Evolutionary conservation across 176 grass and related monocot species (phyloP).

Genomic region (Oryza longistaminata): DNA sequence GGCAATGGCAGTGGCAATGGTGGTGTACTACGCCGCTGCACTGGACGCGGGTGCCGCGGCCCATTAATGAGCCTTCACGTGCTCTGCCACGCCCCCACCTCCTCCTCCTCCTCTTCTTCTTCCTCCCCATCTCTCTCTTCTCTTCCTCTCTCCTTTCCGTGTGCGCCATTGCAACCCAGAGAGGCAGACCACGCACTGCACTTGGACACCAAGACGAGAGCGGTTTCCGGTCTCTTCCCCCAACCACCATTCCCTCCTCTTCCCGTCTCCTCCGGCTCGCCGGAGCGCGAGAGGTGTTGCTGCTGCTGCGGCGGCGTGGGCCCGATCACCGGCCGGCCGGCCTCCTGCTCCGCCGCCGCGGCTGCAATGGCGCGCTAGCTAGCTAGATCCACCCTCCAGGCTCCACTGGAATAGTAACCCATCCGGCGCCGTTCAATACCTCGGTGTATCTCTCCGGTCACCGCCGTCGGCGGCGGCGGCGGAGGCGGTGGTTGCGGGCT

Average conservation of each 20-base stretch:
- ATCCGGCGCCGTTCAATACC: too few relatives aligned
- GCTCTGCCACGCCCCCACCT: slow-evolving; percentile 30
- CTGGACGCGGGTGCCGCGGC: slow-evolving; percentile 36
- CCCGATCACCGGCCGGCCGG: not conserved
- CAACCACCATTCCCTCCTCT: not conserved
- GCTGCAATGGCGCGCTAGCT: not conserved
- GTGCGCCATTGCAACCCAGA: slow-evolving; percentile 39
- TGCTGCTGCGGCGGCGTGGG: not conserved
- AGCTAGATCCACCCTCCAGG: not conserved
- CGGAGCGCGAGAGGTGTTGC: not conserved
- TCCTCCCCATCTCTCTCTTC: too few relatives aligned
- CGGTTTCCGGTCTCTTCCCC: not conserved
- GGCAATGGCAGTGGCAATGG: not conserved
- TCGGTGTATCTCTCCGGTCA: not conserved
- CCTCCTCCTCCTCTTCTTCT: not conserved
- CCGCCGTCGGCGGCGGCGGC: not conserved
- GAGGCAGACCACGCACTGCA: not conserved
- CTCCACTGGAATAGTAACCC: not conserved
- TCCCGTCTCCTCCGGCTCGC: not conserved
- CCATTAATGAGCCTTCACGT: slow-evolving; percentile 76
- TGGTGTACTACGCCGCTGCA: not conserved
- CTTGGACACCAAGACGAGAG: not conserved
- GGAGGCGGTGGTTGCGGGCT: not conserved
- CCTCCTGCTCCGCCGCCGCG: not conserved
- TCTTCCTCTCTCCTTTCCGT: not conserved